Conservation (phyloP, 2,329 filamentous ascomycete genomes). For the Amauroascus niger region DNA sequence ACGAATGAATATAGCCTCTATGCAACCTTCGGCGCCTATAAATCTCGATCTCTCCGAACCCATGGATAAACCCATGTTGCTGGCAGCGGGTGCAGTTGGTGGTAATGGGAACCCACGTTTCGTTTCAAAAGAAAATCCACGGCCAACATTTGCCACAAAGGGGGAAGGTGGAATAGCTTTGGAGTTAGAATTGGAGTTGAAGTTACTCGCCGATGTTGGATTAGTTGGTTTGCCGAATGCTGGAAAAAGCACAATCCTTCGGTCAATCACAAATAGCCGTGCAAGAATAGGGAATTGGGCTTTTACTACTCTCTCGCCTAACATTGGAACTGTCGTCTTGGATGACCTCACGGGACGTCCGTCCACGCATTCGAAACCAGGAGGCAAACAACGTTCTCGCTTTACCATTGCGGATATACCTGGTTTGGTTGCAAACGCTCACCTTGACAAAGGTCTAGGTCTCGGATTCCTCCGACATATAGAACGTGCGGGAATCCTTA, state of each 20-base stretch:
- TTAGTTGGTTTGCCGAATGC: conserved; percentile 92
- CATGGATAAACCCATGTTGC: conserved; percentile 71
- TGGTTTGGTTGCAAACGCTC: conserved; percentile 82
- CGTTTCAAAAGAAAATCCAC: conserved; percentile 59
- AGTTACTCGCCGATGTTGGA: conserved; percentile 88
- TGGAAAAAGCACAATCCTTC: conserved; percentile 85
- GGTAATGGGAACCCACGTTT: conserved; percentile 94
- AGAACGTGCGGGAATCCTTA: conserved; percentile 82
- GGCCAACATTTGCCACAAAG: conserved; percentile 79
- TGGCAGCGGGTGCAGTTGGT: conserved; percentile 79
- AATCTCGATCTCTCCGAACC: conserved; percentile 62
- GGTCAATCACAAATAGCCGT: conserved; percentile 77
- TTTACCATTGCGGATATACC: conserved; percentile 96
- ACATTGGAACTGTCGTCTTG: conserved; percentile 89
- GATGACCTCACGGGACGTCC: conserved; percentile 77
- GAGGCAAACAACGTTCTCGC: conserved; percentile 55
- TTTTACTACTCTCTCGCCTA: conserved; percentile 90
- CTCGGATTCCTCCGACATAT: conserved; percentile 89
- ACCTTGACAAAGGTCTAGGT: conserved; percentile 82
- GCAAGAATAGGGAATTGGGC: conserved; percentile 90
- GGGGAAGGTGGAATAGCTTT: conserved; percentile 72
- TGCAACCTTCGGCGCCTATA: conserved; percentile 65
- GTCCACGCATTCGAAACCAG: conserved; percentile 37
- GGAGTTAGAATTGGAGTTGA: conserved; percentile 78
- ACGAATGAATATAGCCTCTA: conserved; percentile 48